Evolutionary conservation across 345 rosid species (phyloP), one percentile per base, ranked within the genome.

Genomic region (Tarenaya hassleriana): DNA sequence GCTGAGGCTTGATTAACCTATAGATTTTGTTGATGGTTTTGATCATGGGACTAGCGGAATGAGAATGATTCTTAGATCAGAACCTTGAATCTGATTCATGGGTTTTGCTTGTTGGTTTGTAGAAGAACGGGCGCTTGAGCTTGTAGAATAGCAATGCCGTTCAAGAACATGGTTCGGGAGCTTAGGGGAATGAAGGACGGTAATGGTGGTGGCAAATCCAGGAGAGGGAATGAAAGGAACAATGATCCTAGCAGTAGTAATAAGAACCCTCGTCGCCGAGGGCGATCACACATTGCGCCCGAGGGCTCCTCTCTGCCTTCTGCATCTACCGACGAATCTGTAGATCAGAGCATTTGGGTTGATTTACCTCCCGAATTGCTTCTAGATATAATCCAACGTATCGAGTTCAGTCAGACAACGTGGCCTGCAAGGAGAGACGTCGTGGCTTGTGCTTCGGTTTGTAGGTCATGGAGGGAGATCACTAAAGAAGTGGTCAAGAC

Each of bases 361-460:
- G 78, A 76, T 65, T 62, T 91, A 70, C 95, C 96, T n/a, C 81
- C 92, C 0, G 98, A 91, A 66, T 74, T 91, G 56, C 89, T 87
- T 37, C 71, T 67, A 40, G 83, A 84, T 49, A 78, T 91, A 45
- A 79, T 91, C 48, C 66, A 69, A 32, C 57, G 84, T 2, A 70
- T 91, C 1, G 98, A 87, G 72, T 64, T 64, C 31, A 67, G 59
- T 12, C 74, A 73, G 55, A 72, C 61, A 12, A 52, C 75, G 4
- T 84, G 98, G 98, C 98, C 98, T 0, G 83, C 68, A 15, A 68
- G 96, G 62, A 78, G 86, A 58, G 87, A 84, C 51, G 85, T 84
- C 12, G 84, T 91, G 47, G 84, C 87, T 64, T 87, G 95, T 45
- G 96, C 92, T 15, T 79, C 95, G 0, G 92, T 91, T 50, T 91